Percentiles rank a stretch among this genome's conserved stretches.
Conservation (phyloP, 1,139 yeast genomes). For the Arxiozyma bovina region DNA sequence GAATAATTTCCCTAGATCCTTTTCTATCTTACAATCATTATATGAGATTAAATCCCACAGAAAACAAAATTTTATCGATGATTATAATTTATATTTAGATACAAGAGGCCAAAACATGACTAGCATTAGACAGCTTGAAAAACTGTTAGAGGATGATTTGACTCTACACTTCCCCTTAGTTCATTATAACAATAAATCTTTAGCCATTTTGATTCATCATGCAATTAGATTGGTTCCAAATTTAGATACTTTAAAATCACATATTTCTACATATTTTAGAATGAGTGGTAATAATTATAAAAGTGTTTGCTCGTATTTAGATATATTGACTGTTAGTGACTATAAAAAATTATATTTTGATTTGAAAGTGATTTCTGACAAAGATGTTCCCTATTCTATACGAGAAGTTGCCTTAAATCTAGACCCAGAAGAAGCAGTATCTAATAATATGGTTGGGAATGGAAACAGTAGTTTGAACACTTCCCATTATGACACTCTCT, state of each 20-base stretch:
- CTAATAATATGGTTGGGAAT: background rate
- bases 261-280: constrained; percentile 18
- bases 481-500: background rate
- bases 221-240: constrained; percentile 31
- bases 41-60: constrained; percentile 37
- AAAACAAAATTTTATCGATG: constrained; percentile 31
- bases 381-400: constrained; percentile 23
- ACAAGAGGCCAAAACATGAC: constrained; percentile 32
- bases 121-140: constrained; percentile 26
- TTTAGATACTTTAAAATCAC: constrained; percentile 4
- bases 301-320: constrained; percentile 54
- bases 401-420: constrained; percentile 32
- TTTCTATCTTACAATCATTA: constrained; percentile 51
- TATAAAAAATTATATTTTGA: constrained; percentile 31
- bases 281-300: constrained; percentile 21
- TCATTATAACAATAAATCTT: constrained; percentile 39
- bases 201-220: constrained; percentile 31
- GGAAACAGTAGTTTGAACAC: background rate
- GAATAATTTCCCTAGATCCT: constrained; percentile 64
- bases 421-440: background rate
- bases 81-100: constrained; percentile 41
- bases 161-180: constrained; percentile 31
- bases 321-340: constrained; percentile 60
- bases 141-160: constrained; percentile 27
- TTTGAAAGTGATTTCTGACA: constrained; percentile 11